A percentile compares a stretch with the other conserved stretches of the same genome.
Conservation (phyloP, 345 rosid species). For the Barbarea vulgaris region DNA sequence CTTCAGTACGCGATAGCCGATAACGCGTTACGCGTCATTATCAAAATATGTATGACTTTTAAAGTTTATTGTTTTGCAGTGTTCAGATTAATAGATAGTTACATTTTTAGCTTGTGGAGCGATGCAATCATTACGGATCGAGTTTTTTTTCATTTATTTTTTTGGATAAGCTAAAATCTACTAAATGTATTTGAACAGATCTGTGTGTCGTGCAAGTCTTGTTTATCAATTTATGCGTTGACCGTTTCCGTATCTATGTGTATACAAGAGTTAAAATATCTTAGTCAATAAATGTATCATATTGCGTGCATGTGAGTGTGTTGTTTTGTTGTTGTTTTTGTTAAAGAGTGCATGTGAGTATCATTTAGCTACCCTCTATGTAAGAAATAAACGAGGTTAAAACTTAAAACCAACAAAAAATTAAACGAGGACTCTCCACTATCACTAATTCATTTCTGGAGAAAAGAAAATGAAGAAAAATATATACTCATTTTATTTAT, state of each 20-base stretch:
- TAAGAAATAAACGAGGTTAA: background rate
- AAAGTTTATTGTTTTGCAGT: background rate
- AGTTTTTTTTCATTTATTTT: no score
- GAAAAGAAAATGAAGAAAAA: no score
- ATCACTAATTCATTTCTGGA: no score
- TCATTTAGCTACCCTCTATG: background rate
- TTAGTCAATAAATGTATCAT: background rate
- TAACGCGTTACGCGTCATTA: slow-evolving; percentile 4
- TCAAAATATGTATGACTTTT: background rate
- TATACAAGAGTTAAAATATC: background rate
- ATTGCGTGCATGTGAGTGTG: background rate
- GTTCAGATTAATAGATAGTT: background rate
- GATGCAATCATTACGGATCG: background rate
- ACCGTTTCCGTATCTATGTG: background rate
- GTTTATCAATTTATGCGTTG: background rate
- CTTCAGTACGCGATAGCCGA: background rate
- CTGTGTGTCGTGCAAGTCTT: slow-evolving; percentile 4
- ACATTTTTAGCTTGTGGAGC: background rate
- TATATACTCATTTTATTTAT: no score
- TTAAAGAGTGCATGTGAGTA: background rate
- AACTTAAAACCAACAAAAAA: no score
- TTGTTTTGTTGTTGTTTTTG: no score
- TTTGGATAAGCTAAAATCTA: background rate
- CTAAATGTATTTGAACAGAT: background rate
- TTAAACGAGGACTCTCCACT: no score